A percentile compares a stretch with the other conserved stretches of the same genome.
These are phyloP conservation scores for Isatis tinctoria DNA, from an alignment of 345 rosid genomes.

Conservation along the genomic window DNA sequence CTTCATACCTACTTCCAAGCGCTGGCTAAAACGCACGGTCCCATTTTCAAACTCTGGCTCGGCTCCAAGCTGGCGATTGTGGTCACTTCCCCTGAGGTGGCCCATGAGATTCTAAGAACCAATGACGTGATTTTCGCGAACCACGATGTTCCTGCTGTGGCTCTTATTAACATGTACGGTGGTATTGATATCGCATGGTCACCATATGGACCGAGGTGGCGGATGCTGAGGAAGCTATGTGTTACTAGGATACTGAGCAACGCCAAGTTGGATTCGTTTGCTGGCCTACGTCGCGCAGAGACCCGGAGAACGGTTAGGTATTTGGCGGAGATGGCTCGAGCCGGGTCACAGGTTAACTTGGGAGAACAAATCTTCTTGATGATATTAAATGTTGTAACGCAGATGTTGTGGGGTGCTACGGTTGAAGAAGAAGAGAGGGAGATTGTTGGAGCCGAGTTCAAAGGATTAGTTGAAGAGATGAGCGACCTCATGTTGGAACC, in stretches of 20 bases:
- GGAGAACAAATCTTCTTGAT: slow-evolving; percentile 36
- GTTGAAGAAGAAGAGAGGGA: not conserved
- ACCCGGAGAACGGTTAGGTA: slow-evolving; percentile 4
- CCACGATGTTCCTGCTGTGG: slow-evolving; percentile 17
- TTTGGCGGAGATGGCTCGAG: slow-evolving; percentile 14
- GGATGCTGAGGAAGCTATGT: slow-evolving; percentile 25
- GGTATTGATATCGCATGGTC: slow-evolving; percentile 17
- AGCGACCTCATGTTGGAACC: not conserved
- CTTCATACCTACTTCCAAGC: slow-evolving; percentile 17
- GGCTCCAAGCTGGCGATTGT: slow-evolving; percentile 24
- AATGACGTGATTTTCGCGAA: slow-evolving; percentile 26
- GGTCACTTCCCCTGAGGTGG: slow-evolving; percentile 7
- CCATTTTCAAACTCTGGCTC: slow-evolving; percentile 31
- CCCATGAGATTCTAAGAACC: slow-evolving; percentile 19
- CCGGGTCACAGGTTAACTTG: slow-evolving; percentile 29
- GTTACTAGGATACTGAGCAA: slow-evolving; percentile 30
- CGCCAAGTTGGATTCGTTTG: slow-evolving; percentile 28
- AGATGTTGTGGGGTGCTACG: not conserved
- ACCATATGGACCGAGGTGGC: slow-evolving; percentile 20
- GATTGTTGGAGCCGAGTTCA: not conserved
- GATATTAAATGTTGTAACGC: slow-evolving; percentile 29
- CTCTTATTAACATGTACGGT: not conserved
- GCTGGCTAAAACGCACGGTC: slow-evolving; percentile 24
- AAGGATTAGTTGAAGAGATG: not conserved
- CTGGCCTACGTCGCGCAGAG: slow-evolving; percentile 14